Evolutionary conservation across 441 rosid genomes (phyloP).

Genomic region (Dalechampia spathulata): DNA sequence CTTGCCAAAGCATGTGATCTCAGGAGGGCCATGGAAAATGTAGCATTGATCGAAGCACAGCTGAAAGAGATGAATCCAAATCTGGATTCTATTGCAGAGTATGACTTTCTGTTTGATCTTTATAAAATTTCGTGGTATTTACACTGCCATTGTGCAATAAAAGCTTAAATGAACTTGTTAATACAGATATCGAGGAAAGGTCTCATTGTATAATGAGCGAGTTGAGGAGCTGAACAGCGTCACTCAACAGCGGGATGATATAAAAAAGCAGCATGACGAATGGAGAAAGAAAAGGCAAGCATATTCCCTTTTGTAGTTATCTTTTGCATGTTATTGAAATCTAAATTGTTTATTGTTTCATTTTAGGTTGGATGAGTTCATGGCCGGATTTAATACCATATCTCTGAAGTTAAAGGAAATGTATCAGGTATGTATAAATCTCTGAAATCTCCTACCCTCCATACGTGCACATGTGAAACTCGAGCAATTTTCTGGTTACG

Average conservation of each 20-base stretch:
- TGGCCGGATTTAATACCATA: slow-evolving; percentile 93
- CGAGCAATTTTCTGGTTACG: neutral
- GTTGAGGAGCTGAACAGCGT: slow-evolving; percentile 74
- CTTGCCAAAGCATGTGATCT: slow-evolving; percentile 54
- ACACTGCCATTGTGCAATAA: neutral
- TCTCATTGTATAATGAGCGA: slow-evolving; percentile 63
- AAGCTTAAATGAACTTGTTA: slow-evolving; percentile 14
- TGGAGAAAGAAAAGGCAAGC: slow-evolving; percentile 76
- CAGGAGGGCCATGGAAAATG: slow-evolving; percentile 71
- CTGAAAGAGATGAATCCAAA: slow-evolving; percentile 93
- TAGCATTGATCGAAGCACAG: slow-evolving; percentile 74
- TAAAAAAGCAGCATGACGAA: slow-evolving; percentile 81
- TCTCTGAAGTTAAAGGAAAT: slow-evolving; percentile 94
- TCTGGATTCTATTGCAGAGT: slow-evolving; percentile 96
- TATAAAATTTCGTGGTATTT: neutral
- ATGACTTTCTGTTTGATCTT: slow-evolving; percentile 22
- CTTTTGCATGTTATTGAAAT: no score
- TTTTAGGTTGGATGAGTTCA: slow-evolving; percentile 98
- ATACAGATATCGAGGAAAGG: slow-evolving; percentile 71
- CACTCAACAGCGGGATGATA: slow-evolving; percentile 80
- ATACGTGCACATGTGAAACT: no score
- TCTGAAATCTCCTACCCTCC: no score
- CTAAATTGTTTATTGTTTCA: slow-evolving; percentile 20
- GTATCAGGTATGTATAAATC: slow-evolving; percentile 99
- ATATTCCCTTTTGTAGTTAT: neutral